These are phyloP conservation scores for Cercospora sp. DNA, from an alignment of 2,329 filamentous ascomycete genomes.

Conservation along the genomic window DNA sequence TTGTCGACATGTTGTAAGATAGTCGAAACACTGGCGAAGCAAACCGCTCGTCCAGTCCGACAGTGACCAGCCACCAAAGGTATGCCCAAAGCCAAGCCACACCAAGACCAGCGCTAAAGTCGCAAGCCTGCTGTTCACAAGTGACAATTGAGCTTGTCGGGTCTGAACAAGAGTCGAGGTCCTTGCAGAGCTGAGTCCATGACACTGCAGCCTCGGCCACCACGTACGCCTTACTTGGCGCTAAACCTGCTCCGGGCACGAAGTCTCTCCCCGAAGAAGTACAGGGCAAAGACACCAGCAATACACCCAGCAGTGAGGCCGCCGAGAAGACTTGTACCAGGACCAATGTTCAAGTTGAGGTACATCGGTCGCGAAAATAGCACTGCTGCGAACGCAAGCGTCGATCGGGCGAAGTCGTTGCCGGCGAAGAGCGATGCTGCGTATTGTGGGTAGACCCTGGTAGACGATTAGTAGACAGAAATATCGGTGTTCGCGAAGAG, in stretches of 20 bases:
- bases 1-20: no score
- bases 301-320: slow-evolving; percentile 43
- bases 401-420: slow-evolving; percentile 60
- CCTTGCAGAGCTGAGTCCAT: slow-evolving; percentile 6
- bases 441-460: slow-evolving; percentile 43
- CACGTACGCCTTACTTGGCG: slow-evolving; percentile 33
- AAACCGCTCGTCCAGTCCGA: no score
- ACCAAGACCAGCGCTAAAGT: background rate
- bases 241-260: slow-evolving; percentile 61
- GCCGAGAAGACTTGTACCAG: slow-evolving; percentile 58
- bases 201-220: background rate
- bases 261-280: slow-evolving; percentile 57
- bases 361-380: slow-evolving; percentile 63
- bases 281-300: slow-evolving; percentile 56
- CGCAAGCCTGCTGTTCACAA: background rate
- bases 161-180: background rate
- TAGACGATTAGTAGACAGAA: background rate
- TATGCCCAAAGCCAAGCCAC: background rate
- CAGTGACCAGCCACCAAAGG: background rate
- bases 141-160: background rate
- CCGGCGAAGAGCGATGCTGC: slow-evolving; percentile 61
- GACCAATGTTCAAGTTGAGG: slow-evolving; percentile 58
- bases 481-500: background rate
- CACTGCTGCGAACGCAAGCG: slow-evolving; percentile 61
- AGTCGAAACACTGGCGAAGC: no score